Conservation (phyloP, 176 grass and related monocot genomes). For the Triticum urartu region DNA sequence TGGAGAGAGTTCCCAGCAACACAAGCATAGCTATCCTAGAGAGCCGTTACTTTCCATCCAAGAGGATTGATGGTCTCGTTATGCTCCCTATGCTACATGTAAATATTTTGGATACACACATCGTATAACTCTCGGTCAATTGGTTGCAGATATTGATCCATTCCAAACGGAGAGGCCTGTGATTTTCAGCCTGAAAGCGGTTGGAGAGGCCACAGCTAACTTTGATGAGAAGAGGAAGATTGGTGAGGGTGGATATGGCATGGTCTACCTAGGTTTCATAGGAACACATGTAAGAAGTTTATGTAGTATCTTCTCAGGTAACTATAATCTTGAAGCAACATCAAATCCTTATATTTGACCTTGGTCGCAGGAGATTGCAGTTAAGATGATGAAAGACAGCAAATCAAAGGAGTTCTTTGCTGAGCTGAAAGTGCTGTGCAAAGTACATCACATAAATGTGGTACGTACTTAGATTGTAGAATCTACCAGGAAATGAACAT, state of each 20-base stretch:
- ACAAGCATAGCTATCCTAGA: slow-evolving; percentile 54
- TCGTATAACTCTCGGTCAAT: slow-evolving; percentile 15
- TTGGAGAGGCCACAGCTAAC: slow-evolving; percentile 49
- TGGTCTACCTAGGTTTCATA: slow-evolving; percentile 65
- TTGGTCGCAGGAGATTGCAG: slow-evolving; percentile 51
- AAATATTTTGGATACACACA: slow-evolving; percentile 7
- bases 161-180: slow-evolving; percentile 61
- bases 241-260: slow-evolving; percentile 70
- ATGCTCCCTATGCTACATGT: slow-evolving; percentile 11
- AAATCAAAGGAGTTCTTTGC: slow-evolving; percentile 78
- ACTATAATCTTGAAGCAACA: slow-evolving; percentile 12
- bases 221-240: slow-evolving; percentile 68
- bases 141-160: slow-evolving; percentile 44
- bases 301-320: neutral
- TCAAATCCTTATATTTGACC: neutral
- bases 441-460: slow-evolving; percentile 78
- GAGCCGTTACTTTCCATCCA: slow-evolving; percentile 56
- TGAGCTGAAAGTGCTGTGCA: slow-evolving; percentile 73
- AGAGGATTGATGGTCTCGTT: slow-evolving; percentile 45
- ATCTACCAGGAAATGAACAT: neutral
- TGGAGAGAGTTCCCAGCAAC: slow-evolving; percentile 41
- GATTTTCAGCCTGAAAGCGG: slow-evolving; percentile 49
- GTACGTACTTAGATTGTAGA: slow-evolving; percentile 28
- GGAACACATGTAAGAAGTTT: slow-evolving; percentile 41
- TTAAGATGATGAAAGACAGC: slow-evolving; percentile 78